Base-by-base conservation (phyloP, 768 basidiomycete genomes). In the Mycena floridula region DNA sequence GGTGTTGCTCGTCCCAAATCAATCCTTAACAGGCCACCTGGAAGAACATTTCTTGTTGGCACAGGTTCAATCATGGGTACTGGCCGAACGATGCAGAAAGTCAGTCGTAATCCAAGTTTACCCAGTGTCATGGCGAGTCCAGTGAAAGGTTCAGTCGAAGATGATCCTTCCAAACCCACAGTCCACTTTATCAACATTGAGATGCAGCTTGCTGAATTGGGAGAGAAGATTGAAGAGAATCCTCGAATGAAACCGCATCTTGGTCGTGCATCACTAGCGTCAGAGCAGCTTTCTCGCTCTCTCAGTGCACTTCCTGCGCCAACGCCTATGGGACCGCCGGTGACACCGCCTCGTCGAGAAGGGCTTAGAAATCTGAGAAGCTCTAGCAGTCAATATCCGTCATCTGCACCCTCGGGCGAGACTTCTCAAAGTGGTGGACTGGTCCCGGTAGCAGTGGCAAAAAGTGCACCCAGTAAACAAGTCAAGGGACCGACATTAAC, bases 211-310 rank as follows among this genome's bases (percentile, higher is more conserved):
- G 32, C 32, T 15, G 32, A 35, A 18, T 18, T 35, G 32, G 18
- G 18, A 35, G 32, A 35, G 7, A 35, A 13, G 3, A 18, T 35
- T 3, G 32, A 35, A 4, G 32, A n/a, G n/a, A n/a, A n/a, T n/a
- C 49, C 21, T 63, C 63, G 61, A 56, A 56, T 38, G 57, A 53
- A 16, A 59, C 72, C 50, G 69, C 71, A 3, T 76, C 76, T 23
- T 64, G 76, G n/a, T 36, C 64, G 80, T 30, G 77, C 78, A 4
- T 82, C 81, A 22, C 58, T 76, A 56, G 79, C 79, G 0, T 76
- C 75, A 20, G 75, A 80, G 44, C 70, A 76, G 4, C 72, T 85
- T 25, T 76, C 82, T 3, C 75, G 79, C 54, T 86, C 84, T 5
- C 55, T 85, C 25, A 74, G 67, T n/a, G 62, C 66, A 3, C 53